phyloP scores from a whole-genome alignment of 768 basidiomycete species.

The Tylopilus vinaceipallidus region DNA sequence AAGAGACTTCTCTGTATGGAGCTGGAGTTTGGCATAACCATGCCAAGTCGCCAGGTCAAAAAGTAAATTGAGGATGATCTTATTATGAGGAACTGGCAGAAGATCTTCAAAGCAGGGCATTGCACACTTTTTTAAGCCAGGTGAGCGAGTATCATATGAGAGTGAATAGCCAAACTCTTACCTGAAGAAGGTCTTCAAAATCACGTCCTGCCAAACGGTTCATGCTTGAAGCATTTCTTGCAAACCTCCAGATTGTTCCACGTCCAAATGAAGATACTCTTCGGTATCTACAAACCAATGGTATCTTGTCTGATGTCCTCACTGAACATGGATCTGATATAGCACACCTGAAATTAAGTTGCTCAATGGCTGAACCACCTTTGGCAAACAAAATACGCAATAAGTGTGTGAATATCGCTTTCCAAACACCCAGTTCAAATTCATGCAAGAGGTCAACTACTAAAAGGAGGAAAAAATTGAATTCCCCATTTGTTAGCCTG shows the following conservation, averaged over 20 bases:
- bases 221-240: not conserved
- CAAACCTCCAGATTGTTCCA: not conserved
- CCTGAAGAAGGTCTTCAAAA: not conserved
- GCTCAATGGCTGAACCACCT: not conserved
- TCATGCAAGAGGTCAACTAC: not conserved
- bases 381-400: not conserved
- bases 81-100: not conserved
- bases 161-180: not conserved
- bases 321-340: not conserved
- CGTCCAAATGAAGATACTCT: not conserved
- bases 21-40: not conserved
- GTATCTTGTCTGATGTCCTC: too few relatives aligned
- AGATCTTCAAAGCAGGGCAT: not conserved
- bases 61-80: not conserved
- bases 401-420: not conserved
- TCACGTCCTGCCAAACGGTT: not conserved
- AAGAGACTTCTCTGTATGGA: not conserved
- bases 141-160: too few relatives aligned
- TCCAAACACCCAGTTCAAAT: slow-evolving; percentile 3
- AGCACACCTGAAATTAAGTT: not conserved
- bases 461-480: not conserved
- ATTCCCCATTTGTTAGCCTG: not conserved
- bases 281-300: not conserved
- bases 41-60: not conserved
- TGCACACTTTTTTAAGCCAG: too few relatives aligned